phyloP scores from a whole-genome alignment of 352 stramenopile species.

The Albugo candida region DNA sequence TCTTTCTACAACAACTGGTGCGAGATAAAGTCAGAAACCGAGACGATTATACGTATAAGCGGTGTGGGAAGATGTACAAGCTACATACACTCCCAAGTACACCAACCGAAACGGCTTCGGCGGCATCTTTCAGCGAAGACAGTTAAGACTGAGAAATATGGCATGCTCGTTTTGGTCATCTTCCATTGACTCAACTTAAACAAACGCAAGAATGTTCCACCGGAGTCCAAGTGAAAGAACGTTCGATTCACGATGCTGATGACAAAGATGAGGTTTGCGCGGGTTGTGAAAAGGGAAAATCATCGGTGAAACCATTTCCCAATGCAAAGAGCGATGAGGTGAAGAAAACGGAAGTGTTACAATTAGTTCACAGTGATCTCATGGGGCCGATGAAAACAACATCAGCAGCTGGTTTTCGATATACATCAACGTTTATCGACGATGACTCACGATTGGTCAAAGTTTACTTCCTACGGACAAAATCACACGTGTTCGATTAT shows the following conservation, averaged over 20 bases:
- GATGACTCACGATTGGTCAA: conserved; percentile 8
- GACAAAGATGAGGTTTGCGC: not conserved
- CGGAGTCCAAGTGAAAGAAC: not conserved
- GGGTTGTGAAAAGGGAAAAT: not conserved
- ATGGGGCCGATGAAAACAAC: not conserved
- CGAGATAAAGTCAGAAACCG: not conserved
- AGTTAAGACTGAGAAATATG: not conserved
- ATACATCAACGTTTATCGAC: conserved; percentile 8
- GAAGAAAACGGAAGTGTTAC: not conserved
- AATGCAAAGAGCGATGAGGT: not conserved
- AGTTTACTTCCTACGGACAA: conserved; percentile 10
- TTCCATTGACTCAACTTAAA: not conserved
- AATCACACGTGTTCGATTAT: conserved; percentile 7
- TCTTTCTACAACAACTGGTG: too few relatives aligned
- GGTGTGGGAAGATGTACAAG: not conserved
- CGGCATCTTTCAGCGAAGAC: not conserved
- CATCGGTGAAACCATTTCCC: not conserved
- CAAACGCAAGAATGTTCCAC: not conserved
- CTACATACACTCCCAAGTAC: not conserved
- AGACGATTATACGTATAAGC: conserved; percentile 1
- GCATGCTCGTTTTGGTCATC: conserved; percentile 6
- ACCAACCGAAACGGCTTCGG: not conserved
- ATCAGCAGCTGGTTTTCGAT: not conserved
- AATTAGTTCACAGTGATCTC: not conserved
- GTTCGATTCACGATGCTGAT: not conserved